Evolutionary conservation across 331 rosid genomes (phyloP).

Genomic region (Saraca asoca): DNA sequence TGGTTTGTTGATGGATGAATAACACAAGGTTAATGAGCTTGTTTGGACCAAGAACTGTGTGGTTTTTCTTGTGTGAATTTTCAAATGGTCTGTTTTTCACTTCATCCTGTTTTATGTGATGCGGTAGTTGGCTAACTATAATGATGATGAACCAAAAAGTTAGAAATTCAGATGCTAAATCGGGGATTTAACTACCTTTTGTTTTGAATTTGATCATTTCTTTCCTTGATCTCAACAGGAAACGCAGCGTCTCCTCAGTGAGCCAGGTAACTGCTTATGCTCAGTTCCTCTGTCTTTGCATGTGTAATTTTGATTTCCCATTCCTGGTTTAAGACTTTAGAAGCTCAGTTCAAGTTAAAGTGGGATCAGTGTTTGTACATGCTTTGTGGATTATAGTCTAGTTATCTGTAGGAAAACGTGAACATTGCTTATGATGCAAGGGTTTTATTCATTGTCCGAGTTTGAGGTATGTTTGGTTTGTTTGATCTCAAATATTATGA

Average conservation of each 20-base stretch:
- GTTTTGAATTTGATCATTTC: slow-evolving; percentile 21
- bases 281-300: slow-evolving; percentile 5
- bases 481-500: slow-evolving; percentile 22
- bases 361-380: neutral
- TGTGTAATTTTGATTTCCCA: neutral
- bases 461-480: slow-evolving; percentile 22
- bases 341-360: slow-evolving; percentile 1
- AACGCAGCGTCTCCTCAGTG: slow-evolving; percentile 98
- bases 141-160: neutral
- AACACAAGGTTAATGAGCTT: neutral
- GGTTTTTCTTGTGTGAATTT: neutral
- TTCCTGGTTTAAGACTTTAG: slow-evolving; percentile 2
- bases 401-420: neutral
- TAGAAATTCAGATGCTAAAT: slow-evolving; percentile 2
- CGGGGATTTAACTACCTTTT: neutral
- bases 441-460: slow-evolving; percentile 3
- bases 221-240: slow-evolving; percentile 61
- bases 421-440: neutral
- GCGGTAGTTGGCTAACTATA: slow-evolving; percentile 18
- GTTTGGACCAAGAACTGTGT: neutral
- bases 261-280: slow-evolving; percentile 62
- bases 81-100: neutral
- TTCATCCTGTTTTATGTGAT: neutral
- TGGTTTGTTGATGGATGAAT: slow-evolving; percentile 2
- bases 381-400: neutral